Base-by-base conservation (phyloP, 1,284 basidiomycete species). In the Ceratobasidium sp. region DNA sequence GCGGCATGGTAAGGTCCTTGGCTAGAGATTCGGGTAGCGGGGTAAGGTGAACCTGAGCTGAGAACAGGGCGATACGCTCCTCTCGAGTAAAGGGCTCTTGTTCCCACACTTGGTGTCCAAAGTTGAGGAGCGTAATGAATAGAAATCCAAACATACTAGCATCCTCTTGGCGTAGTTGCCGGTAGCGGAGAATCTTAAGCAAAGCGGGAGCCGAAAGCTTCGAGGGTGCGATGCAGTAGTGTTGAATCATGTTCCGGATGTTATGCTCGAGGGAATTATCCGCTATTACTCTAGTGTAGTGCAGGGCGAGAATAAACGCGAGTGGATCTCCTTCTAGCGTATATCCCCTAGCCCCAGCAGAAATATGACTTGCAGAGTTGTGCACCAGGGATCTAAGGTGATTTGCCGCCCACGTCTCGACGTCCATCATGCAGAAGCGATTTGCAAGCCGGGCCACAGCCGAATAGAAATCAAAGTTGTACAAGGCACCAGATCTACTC, bases 371-470 rank as follows among this genome's bases (percentile, higher is more conserved):
- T 23, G 56, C 17, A 8, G 31, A 60, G 13, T 28, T 7, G 8
- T 15, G 15, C 5, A 53, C 23, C 39, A 58, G 28, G 6, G 8
- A 3, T 15, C 28, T 42, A 28, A 69, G 37, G 23, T 35, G 49
- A 37, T 15, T 20, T 8, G n/a, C 37, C 5, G 67, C 67, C 67
- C 67, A 69, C 11, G 37, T 23, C 42, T 69, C 67, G 26, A 42
- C 7, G 7, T 58, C 31, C 35, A 17, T 10, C 51, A 69, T 56
- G 51, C 33, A 49, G 35, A 69, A 69, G 17, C 53, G n/a, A 31
- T 56, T 26, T 7, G 67, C 31, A 13, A 69, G 53, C 11, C 13
- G 35, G 11, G 37, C 51, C 7, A 69, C 35, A 33, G 42, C 53
- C 20, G 35, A 3, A 37, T 17, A 42, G 17, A 69, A 56, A 33